Percentiles rank a stretch among this genome's conserved stretches.
Evolutionary conservation across 306 rosid species (phyloP).

Genomic region (Pyrus communis): DNA sequence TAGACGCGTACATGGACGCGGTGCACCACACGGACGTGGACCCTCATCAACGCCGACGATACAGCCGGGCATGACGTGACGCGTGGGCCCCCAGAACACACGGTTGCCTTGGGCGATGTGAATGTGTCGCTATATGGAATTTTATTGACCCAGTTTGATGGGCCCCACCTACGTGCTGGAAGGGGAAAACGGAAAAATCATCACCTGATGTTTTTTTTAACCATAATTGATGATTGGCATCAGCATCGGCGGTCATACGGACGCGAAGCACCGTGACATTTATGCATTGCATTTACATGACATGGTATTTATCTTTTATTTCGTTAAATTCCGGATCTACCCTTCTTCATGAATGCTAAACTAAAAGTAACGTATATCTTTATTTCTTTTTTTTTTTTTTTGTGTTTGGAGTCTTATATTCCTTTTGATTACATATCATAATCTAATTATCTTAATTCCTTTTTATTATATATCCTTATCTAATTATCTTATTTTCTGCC

Average conservation of each 20-base stretch:
- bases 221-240: neutral
- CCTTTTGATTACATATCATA: neutral
- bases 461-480: neutral
- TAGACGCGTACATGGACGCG: slow-evolving; percentile 28
- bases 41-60: slow-evolving; percentile 25
- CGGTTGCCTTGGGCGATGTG: neutral
- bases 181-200: neutral
- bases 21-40: slow-evolving; percentile 35
- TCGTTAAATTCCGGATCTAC: neutral
- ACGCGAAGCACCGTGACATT: slow-evolving; percentile 8
- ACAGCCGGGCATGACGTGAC: slow-evolving; percentile 30
- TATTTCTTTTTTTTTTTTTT: too few species aligned
- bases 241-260: slow-evolving; percentile 18
- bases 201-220: neutral
- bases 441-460: neutral
- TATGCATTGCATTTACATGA: neutral
- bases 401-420: neutral
- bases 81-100: slow-evolving; percentile 35
- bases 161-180: slow-evolving; percentile 1
- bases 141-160: neutral
- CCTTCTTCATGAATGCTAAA: neutral
- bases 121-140: slow-evolving; percentile 21
- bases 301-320: neutral
- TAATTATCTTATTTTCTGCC: neutral
- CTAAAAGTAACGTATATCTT: neutral